A percentile compares a stretch with the other conserved stretches of the same genome.
These are phyloP conservation scores for Fonticula alba DNA, from an alignment of 78 protist species.

Conservation along the genomic window DNA sequence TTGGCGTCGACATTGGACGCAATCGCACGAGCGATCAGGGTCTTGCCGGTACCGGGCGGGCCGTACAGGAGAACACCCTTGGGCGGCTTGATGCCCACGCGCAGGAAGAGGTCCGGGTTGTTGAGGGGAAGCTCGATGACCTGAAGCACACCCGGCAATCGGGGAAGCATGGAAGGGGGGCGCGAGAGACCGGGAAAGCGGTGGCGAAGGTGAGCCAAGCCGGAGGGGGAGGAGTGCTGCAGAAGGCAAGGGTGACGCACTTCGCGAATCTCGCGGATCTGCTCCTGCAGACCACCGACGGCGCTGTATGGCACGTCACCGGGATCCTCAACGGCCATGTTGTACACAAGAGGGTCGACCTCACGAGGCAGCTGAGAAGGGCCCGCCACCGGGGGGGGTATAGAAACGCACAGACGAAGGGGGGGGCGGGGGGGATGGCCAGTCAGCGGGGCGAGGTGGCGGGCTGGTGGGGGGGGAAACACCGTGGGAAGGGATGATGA, in stretches of 20 bases:
- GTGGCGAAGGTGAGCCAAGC: not conserved
- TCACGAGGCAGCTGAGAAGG: constrained; percentile 32
- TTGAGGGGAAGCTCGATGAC: constrained; percentile 94
- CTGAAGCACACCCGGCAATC: not conserved
- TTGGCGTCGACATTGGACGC: constrained; percentile 81
- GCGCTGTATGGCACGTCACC: constrained; percentile 40
- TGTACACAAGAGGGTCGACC: constrained; percentile 96
- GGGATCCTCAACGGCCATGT: constrained; percentile 84
- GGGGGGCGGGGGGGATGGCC: too few species aligned
- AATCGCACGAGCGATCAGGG: constrained; percentile 94
- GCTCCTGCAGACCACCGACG: constrained; percentile 89
- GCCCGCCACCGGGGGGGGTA: too few species aligned
- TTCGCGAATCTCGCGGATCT: constrained; percentile 92
- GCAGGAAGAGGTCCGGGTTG: constrained; percentile 91
- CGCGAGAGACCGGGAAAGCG: not conserved
- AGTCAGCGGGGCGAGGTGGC: too few species aligned
- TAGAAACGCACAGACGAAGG: too few species aligned
- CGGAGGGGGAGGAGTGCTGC: not conserved
- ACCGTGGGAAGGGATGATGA: too few species aligned
- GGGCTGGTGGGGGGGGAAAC: too few species aligned
- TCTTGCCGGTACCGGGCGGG: constrained; percentile 95
- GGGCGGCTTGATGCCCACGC: constrained; percentile 96
- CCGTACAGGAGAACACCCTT: constrained; percentile 98
- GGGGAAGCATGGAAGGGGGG: not conserved
- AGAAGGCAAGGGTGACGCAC: constrained; percentile 14